phyloP scores from a whole-genome alignment of 2,329 filamentous ascomycete species.

The Paecilomyces fulvus region DNA sequence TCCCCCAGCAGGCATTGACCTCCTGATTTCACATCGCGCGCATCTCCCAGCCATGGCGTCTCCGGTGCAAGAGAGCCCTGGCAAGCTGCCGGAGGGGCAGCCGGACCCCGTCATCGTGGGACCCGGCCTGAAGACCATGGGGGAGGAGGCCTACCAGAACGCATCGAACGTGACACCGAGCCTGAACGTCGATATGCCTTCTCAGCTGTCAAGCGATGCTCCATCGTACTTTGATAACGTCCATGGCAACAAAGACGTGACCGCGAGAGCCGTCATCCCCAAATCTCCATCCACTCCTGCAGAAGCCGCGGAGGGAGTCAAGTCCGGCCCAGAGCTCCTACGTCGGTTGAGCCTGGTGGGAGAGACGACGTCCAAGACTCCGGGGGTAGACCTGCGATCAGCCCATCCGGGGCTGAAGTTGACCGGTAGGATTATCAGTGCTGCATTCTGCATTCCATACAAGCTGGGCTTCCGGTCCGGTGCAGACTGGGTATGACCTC shows the following conservation, averaged over 20 bases:
- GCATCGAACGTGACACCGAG: slow-evolving; percentile 22
- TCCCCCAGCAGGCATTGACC: not conserved
- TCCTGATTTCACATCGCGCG: slow-evolving; percentile 1
- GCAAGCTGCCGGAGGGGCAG: slow-evolving; percentile 17
- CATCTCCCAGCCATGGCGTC: slow-evolving; percentile 13
- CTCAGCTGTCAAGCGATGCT: slow-evolving; percentile 11
- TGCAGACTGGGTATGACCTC: slow-evolving; percentile 47
- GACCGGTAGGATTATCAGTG: slow-evolving; percentile 56
- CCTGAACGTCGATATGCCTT: slow-evolving; percentile 13
- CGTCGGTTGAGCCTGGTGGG: slow-evolving; percentile 44
- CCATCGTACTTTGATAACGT: slow-evolving; percentile 22
- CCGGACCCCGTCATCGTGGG: slow-evolving; percentile 23
- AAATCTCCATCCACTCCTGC: slow-evolving; percentile 26
- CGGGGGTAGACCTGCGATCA: slow-evolving; percentile 45
- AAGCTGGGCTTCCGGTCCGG: slow-evolving; percentile 45
- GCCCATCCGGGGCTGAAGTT: slow-evolving; percentile 51
- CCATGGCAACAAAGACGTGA: slow-evolving; percentile 12
- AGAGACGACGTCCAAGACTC: slow-evolving; percentile 28
- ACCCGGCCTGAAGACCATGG: slow-evolving; percentile 17
- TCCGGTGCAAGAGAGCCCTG: slow-evolving; percentile 15
- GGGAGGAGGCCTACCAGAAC: slow-evolving; percentile 18
- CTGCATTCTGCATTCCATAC: slow-evolving; percentile 56
- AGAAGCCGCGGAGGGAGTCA: slow-evolving; percentile 37
- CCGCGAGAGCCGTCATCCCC: slow-evolving; percentile 9
- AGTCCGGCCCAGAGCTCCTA: slow-evolving; percentile 43